Percentiles rank a stretch among this genome's conserved stretches.
These are phyloP conservation scores for Physocladia obscura DNA, from an alignment of 192 early-diverging fungal species.

Conservation along the genomic window DNA sequence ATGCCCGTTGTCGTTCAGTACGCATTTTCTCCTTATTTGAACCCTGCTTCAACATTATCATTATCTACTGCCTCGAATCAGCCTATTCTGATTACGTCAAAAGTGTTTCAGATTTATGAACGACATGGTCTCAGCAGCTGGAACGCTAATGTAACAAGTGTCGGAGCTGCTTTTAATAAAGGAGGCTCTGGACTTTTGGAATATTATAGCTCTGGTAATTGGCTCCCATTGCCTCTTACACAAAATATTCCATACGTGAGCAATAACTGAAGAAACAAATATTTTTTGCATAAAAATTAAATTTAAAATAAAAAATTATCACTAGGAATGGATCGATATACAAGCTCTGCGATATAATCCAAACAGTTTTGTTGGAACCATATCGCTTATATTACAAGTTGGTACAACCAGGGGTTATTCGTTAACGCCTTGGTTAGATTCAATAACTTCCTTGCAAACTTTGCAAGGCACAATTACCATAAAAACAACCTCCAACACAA, in stretches of 20 bases:
- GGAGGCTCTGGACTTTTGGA: slow-evolving; percentile 18
- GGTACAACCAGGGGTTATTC: not conserved
- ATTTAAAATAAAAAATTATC: not conserved
- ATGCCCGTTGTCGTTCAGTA: slow-evolving; percentile 17
- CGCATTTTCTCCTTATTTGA: slow-evolving; percentile 18
- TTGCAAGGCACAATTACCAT: slow-evolving; percentile 13
- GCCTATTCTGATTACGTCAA: slow-evolving; percentile 12
- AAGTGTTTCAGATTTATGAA: slow-evolving; percentile 10
- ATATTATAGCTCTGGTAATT: not conserved
- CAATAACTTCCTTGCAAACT: not conserved
- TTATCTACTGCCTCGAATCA: slow-evolving; percentile 1
- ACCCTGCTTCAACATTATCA: not conserved
- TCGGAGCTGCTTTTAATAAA: slow-evolving; percentile 2
- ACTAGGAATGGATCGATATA: slow-evolving; percentile 21
- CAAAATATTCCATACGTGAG: slow-evolving; percentile 19
- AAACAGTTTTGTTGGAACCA: slow-evolving; percentile 20
- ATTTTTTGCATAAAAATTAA: not conserved
- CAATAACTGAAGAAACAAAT: too few relatives aligned
- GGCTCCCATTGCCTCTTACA: slow-evolving; percentile 9
- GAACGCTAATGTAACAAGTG: slow-evolving; percentile 22
- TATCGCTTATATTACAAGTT: not conserved
- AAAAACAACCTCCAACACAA: not conserved
- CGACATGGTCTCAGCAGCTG: slow-evolving; percentile 19
- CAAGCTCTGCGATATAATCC: slow-evolving; percentile 30
- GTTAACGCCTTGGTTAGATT: slow-evolving; percentile 5